Evolutionary conservation across 345 rosid genomes (phyloP), one percentile per base, ranked within the genome.

Genomic region (Pseudoturritis turrita): DNA sequence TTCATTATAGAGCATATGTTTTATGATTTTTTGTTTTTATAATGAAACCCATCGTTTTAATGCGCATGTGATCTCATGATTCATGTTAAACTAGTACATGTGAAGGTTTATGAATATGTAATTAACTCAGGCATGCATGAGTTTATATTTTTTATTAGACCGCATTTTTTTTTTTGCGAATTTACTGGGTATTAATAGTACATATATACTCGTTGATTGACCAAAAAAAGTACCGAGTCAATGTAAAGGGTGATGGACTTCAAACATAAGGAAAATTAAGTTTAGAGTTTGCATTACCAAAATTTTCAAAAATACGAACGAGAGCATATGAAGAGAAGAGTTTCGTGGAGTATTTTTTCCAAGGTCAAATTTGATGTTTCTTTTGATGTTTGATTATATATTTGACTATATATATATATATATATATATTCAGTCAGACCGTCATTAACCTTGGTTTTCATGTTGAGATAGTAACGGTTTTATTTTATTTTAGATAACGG

Each of bases 371-470:
- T 22, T 28, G 5, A 29, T 5, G 1, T 31, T 22, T 46, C 13
- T 59, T 13, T 57, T 46, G 19, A 57, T 13, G 29, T 41, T 41
- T 29, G 22, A 44, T 68, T 7, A 31, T 44, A 33, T 17, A 14
- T 46, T 46, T 58, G 74, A 60, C 12, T 29, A n/a, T 2, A 14
- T 55, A 19, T 35, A 14, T 40, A 31, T n/a, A n/a, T n/a, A n/a
- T n/a, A n/a, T n/a, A n/a, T n/a, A n/a, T n/a, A n/a, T n/a, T n/a
- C n/a, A n/a, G n/a, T n/a, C n/a, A n/a, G n/a, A n/a, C 17, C 17
- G 33, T 50, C 41, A 18, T 4, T 58, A 44, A 28, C 60, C 61
- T 50, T 61, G 5, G 73, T 71, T 29, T 40, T 62, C 70, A 19
- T 62, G 33, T 41, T 40, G 3, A 43, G 53, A 51, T 54, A 31